Percentiles rank a stretch among this genome's conserved stretches.
These are phyloP conservation scores for Lactifluus subvellereus DNA, from an alignment of 768 basidiomycete species.

Conservation along the genomic window DNA sequence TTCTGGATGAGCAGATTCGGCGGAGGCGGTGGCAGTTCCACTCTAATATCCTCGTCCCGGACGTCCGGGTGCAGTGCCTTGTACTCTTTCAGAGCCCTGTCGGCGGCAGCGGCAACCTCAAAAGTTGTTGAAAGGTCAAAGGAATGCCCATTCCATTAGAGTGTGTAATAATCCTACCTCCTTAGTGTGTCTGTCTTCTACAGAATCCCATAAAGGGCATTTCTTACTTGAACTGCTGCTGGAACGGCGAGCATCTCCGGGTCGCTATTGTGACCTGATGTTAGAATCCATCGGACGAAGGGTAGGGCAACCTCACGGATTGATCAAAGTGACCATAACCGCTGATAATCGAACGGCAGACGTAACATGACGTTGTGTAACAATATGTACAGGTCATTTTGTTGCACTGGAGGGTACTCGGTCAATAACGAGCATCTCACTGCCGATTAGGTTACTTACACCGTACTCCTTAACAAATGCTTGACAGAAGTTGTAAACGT, in stretches of 20 bases:
- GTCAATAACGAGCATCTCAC: slow-evolving; percentile 1
- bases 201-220: slow-evolving; percentile 64
- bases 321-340: slow-evolving; percentile 71
- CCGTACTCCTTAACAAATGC: slow-evolving; percentile 77
- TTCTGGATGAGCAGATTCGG: not conserved
- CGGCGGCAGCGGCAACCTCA: slow-evolving; percentile 64
- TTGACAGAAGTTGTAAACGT: slow-evolving; percentile 28
- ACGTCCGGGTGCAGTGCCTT: slow-evolving; percentile 57
- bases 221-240: slow-evolving; percentile 33
- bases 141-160: not conserved
- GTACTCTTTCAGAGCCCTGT: slow-evolving; percentile 59
- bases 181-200: slow-evolving; percentile 57
- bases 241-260: slow-evolving; percentile 2
- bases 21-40: slow-evolving; percentile 48
- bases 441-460: slow-evolving; percentile 38
- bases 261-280: slow-evolving; percentile 5
- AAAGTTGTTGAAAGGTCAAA: not conserved
- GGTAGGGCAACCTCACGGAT: slow-evolving; percentile 32
- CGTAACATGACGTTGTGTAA: slow-evolving; percentile 70
- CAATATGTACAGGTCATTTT: slow-evolving; percentile 85
- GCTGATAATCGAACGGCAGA: slow-evolving; percentile 65
- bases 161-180: slow-evolving; percentile 42
- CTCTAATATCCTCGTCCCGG: slow-evolving; percentile 50
- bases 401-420: slow-evolving; percentile 60
- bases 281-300: not conserved